Evolutionary conservation across 768 basidiomycete species (phyloP), one percentile per base, ranked within the genome.

Genomic region (Xerocomellus amylosporus): DNA sequence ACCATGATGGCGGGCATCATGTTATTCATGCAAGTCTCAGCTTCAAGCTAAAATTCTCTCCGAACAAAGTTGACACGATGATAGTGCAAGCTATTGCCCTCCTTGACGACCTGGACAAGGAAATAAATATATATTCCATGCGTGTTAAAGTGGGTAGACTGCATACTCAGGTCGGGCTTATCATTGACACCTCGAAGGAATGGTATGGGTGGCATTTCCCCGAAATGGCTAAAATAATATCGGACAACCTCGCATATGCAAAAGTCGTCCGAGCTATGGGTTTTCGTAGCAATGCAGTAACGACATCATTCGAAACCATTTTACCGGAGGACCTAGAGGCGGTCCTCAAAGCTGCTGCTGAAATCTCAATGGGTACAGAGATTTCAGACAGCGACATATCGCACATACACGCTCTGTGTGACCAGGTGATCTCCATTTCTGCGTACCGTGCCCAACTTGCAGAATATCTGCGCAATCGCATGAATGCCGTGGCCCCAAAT

Each of bases 171-270:
- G 26, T 33, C 22, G 39, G 7, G 3, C n/a, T 37, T 38, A 13
- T 56, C 3, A 42, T 55, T 47, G 31, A 58, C 37, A 49, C 40
- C 45, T 22, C 46, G 26, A 63, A 97, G 96, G 97, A 99, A 83
- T 99, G 97, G 97, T 99, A 99, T 65, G 97, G 97, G 36, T 99
- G 97, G 97, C 97, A 99, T 77, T 99, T 99, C 82, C 97, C 97
- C 5, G 97, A 99, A 74, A 91, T 99, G 88, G 90, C 88, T 55
- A 98, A 98, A 77, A 98, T 99, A 70, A 90, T 99, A 61, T 84
- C 87, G 55, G 97, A 99, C 78, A 99, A 97, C 74, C 75, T 95
- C 55, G 95, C 96, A 19, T 98, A 98, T 71, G 95, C 97, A 56
- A 97, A 93, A 76, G 88, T 89, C 54, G 85, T 99, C 64, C 88